Evolutionary conservation across 108 stramenopile genomes (phyloP), one percentile per base, ranked within the genome.

Genomic region (Conticribra guillardii): DNA sequence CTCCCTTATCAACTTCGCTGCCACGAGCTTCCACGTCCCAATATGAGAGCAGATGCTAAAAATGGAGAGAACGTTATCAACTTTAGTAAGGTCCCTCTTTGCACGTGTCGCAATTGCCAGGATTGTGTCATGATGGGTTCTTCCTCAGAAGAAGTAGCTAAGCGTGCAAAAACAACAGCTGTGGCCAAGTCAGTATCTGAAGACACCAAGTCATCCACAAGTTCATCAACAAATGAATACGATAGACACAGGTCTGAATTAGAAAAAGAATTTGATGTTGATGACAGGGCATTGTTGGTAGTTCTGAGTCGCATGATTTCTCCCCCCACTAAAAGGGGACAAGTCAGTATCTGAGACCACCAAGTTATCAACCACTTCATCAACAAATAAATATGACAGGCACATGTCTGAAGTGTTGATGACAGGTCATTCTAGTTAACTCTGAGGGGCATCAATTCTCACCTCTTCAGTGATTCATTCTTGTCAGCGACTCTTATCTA

Each of bases 211-310:
- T 41, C 37, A 9, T 41, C 37, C 11, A 41, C 37, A 9, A 41
- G 37, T 41, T 41, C 37, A 9, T 41, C 37, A 41, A 41, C 23
- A 3, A 49, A 49, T 1, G 28, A 29, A 58, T 28, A 31, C 44
- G 46, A 47, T 26, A 45, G 23, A 4, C 44, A 45, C 26, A 29
- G 1, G 5, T 48, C 45, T 19, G 58, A 69, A 9, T 58, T 47
- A 24, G 69, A 69, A 49, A 63, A 19, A 27, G 56, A 69, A 56
- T 58, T 41, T 7, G 45, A 57, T 1, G 44, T 58, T 37, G 55
- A 69, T 30, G 67, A 69, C 30, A 48, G 29, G 23, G 57, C 57
- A 17, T 48, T 69, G n/a, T 33, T 60, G 58, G 58, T 58, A 17
- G 26, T 69, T 16, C 19, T 69, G 5, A 69, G 67, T 44, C 33